phyloP scores from a whole-genome alignment of 2,329 filamentous ascomycete genomes.

The Rosellinia necatrix region DNA sequence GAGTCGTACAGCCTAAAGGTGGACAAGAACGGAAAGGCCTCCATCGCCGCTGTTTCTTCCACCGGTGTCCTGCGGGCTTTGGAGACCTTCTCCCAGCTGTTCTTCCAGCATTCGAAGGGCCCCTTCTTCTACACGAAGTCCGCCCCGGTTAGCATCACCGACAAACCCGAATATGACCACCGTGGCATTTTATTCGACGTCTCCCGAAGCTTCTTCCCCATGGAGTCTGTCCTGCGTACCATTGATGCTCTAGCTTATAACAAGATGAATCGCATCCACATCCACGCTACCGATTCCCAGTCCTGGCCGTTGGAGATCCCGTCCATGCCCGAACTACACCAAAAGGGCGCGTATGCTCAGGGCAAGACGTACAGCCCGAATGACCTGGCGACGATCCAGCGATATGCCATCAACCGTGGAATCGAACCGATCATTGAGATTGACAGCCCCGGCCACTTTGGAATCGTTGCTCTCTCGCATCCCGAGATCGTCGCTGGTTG shows the following conservation, averaged over 20 bases:
- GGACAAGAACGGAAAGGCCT: slow-evolving; percentile 59
- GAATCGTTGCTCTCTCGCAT: slow-evolving; percentile 66
- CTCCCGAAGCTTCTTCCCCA: slow-evolving; percentile 71
- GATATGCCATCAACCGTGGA: slow-evolving; percentile 70
- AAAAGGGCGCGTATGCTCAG: slow-evolving; percentile 73
- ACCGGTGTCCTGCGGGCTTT: slow-evolving; percentile 74
- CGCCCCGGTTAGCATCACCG: slow-evolving; percentile 73
- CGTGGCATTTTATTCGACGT: slow-evolving; percentile 82
- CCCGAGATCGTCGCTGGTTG: slow-evolving; percentile 74
- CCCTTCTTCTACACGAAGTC: slow-evolving; percentile 67
- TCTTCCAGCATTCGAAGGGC: slow-evolving; percentile 70
- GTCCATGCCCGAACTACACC: slow-evolving; percentile 70
- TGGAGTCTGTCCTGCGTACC: slow-evolving; percentile 70
- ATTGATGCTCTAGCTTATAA: slow-evolving; percentile 79
- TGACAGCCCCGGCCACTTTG: slow-evolving; percentile 81
- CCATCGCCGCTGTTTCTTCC: slow-evolving; percentile 67
- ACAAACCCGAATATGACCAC: slow-evolving; percentile 75
- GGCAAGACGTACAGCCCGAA: slow-evolving; percentile 69
- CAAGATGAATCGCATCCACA: slow-evolving; percentile 82
- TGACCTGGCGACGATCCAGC: slow-evolving; percentile 69
- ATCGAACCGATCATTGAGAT: slow-evolving; percentile 77
- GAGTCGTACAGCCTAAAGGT: slow-evolving; percentile 76
- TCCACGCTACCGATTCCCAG: slow-evolving; percentile 82
- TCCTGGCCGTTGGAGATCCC: slow-evolving; percentile 86
- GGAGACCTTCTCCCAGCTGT: slow-evolving; percentile 78